Conservation (phyloP, 2,329 filamentous ascomycete genomes). For the Fusarium stilboides region DNA sequence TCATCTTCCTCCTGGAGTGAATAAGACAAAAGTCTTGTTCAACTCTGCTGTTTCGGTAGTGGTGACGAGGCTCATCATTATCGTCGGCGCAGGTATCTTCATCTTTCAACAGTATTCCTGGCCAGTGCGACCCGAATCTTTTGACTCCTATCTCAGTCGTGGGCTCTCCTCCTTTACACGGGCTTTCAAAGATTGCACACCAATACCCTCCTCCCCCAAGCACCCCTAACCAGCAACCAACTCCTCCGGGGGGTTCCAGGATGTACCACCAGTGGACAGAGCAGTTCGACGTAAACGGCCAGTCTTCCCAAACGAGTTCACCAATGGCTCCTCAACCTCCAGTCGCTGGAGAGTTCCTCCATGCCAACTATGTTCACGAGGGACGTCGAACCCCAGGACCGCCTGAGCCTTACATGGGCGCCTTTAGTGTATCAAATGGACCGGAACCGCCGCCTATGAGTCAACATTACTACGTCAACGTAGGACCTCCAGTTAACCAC, state of each 20-base stretch:
- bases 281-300: constrained; percentile 60
- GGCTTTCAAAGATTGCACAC: constrained; percentile 60
- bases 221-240: constrained; percentile 61
- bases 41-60: neutral
- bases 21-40: constrained; percentile 2
- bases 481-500: constrained; percentile 46
- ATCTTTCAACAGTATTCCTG: constrained; percentile 52
- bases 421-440: constrained; percentile 55
- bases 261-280: constrained; percentile 59
- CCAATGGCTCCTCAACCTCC: constrained; percentile 61
- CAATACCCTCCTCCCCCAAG: constrained; percentile 58
- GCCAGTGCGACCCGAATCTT: constrained; percentile 61
- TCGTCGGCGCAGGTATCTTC: constrained; percentile 41
- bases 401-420: constrained; percentile 56
- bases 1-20: constrained; percentile 18
- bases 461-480: constrained; percentile 52
- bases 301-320: constrained; percentile 61
- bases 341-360: constrained; percentile 55
- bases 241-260: constrained; percentile 63
- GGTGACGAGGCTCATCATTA: constrained; percentile 18
- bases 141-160: constrained; percentile 67
- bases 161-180: constrained; percentile 64
- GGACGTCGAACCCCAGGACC: constrained; percentile 58
- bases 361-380: constrained; percentile 56
- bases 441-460: constrained; percentile 47